Evolutionary conservation across 192 early-diverging fungal species (phyloP).

Genomic region (Globomyces pollinis-pini): DNA sequence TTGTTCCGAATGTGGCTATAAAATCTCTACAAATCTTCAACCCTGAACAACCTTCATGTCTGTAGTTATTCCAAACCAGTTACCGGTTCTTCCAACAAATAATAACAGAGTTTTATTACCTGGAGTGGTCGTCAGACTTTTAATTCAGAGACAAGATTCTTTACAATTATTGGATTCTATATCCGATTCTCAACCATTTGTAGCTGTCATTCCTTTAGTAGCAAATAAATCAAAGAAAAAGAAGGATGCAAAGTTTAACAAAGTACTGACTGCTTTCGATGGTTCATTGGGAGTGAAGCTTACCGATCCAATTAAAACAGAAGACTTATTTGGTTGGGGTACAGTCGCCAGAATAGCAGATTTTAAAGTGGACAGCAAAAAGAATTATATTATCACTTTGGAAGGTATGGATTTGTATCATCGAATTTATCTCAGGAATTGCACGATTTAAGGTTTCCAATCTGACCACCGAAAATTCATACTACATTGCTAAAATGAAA

Average conservation of each 20-base stretch:
- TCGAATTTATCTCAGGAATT: too few species aligned
- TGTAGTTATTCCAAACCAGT: slow-evolving; percentile 4
- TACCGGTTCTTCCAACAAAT: slow-evolving; percentile 31
- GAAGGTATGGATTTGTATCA: too few species aligned
- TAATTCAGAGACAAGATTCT: slow-evolving; percentile 48
- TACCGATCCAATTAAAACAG: too few species aligned
- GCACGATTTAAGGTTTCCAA: slow-evolving; percentile 49
- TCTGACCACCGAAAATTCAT: slow-evolving; percentile 34
- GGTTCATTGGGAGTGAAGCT: neutral
- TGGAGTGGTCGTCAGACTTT: slow-evolving; percentile 50
- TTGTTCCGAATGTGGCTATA: too few species aligned
- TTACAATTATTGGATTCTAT: slow-evolving; percentile 41
- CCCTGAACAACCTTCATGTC: too few species aligned
- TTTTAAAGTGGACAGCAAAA: too few species aligned
- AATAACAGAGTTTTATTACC: slow-evolving; percentile 52
- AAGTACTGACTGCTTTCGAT: slow-evolving; percentile 15
- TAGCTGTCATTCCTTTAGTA: neutral
- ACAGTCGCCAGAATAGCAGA: too few species aligned
- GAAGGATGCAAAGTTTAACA: slow-evolving; percentile 28
- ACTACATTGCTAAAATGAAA: slow-evolving; percentile 46
- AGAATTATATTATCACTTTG: too few species aligned
- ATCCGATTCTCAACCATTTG: neutral
- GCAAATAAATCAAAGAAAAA: slow-evolving; percentile 28
- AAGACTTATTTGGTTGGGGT: too few species aligned
- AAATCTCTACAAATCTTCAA: too few species aligned